phyloP scores from a whole-genome alignment of 805 yeast species.

The Ogataea chonburiensis region DNA sequence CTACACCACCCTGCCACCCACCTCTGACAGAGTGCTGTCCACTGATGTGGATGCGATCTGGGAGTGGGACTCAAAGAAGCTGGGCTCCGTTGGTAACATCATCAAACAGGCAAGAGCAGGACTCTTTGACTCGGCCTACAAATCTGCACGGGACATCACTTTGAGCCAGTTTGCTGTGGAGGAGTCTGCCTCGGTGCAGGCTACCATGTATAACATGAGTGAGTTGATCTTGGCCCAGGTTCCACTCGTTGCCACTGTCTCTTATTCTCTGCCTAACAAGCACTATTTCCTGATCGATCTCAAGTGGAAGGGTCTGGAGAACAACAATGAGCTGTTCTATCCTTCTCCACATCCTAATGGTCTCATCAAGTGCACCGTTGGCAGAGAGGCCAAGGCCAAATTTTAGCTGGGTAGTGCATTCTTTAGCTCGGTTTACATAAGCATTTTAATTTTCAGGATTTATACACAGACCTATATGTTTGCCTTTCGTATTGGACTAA shows the following conservation, averaged over 20 bases:
- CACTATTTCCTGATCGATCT: constrained; percentile 83
- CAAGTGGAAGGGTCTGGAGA: constrained; percentile 78
- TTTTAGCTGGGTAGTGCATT: constrained; percentile 33
- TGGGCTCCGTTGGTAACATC: constrained; percentile 51
- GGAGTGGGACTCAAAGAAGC: constrained; percentile 55
- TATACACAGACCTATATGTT: constrained; percentile 1
- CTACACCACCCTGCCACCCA: constrained; percentile 82
- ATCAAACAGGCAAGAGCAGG: constrained; percentile 54
- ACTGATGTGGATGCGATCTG: constrained; percentile 79
- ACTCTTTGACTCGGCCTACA: constrained; percentile 62
- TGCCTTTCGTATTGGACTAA: constrained; percentile 5
- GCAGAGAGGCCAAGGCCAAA: constrained; percentile 61
- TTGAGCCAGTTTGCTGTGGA: constrained; percentile 78
- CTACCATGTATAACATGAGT: constrained; percentile 94
- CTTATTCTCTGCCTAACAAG: constrained; percentile 84
- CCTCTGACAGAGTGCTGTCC: constrained; percentile 80
- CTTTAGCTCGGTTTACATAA: constrained; percentile 5
- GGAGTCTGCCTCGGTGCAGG: constrained; percentile 92
- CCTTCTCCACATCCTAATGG: constrained; percentile 95
- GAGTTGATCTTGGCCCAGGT: constrained; percentile 62
- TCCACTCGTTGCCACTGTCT: constrained; percentile 58
- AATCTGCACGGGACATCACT: constrained; percentile 64
- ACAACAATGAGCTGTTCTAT: constrained; percentile 81
- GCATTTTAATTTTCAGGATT: constrained; percentile 2
- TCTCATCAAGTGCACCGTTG: constrained; percentile 82